These are phyloP conservation scores for Heliamphora exappendiculata DNA, from an alignment of 148 eudicot species.

Conservation along the genomic window DNA sequence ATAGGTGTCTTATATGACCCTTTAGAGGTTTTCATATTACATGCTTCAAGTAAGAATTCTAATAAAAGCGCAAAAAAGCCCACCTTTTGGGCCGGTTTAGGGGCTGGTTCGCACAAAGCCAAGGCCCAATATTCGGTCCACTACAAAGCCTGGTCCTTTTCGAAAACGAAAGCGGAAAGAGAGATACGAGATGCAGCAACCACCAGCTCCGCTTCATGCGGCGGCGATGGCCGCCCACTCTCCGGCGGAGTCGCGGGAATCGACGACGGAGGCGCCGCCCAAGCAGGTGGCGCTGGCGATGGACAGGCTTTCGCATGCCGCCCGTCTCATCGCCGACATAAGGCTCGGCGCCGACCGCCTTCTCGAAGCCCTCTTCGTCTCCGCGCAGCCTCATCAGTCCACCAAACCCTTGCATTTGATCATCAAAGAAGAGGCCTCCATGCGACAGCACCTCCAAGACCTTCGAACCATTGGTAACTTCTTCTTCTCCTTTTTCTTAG, in stretches of 20 bases:
- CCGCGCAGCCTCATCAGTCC: slow-evolving; percentile 40
- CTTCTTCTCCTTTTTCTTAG: slow-evolving; percentile 4
- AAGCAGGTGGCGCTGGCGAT: slow-evolving; percentile 89
- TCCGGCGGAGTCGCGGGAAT: slow-evolving; percentile 12
- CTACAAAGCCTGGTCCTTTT: neutral
- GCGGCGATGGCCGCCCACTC: slow-evolving; percentile 11
- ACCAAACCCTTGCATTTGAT: slow-evolving; percentile 48
- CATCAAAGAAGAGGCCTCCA: slow-evolving; percentile 49
- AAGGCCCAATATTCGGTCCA: too few relatives aligned
- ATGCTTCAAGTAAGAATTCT: neutral
- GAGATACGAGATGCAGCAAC: slow-evolving; percentile 17
- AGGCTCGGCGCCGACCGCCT: slow-evolving; percentile 88
- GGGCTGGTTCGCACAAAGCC: too few relatives aligned
- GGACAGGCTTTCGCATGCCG: slow-evolving; percentile 78
- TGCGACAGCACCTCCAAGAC: slow-evolving; percentile 58
- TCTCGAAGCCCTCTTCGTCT: slow-evolving; percentile 62
- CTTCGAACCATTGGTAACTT: slow-evolving; percentile 66
- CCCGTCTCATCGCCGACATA: slow-evolving; percentile 77
- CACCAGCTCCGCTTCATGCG: slow-evolving; percentile 6
- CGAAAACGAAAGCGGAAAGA: neutral
- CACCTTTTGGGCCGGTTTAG: too few relatives aligned
- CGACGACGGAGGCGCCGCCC: slow-evolving; percentile 70
- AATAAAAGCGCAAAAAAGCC: neutral
- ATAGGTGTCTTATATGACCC: too few relatives aligned
- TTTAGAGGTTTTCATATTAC: too few relatives aligned